Evolutionary conservation across 306 rosid species (phyloP).

Genomic region (Vachellia pachyceras): DNA sequence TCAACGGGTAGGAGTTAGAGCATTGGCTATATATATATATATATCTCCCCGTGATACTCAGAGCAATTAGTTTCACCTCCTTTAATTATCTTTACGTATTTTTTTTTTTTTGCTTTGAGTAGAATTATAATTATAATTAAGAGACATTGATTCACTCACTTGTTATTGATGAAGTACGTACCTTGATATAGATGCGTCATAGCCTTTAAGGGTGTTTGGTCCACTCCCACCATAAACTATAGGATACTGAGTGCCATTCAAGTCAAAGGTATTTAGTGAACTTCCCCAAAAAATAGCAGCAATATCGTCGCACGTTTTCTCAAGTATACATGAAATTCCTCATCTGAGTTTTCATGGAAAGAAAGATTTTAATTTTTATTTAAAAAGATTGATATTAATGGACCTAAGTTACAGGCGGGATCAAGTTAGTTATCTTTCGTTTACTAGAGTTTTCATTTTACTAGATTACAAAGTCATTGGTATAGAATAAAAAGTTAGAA

Average conservation of each 20-base stretch:
- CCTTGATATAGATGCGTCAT: conserved; percentile 28
- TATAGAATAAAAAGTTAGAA: too few species aligned
- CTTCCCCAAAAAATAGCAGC: conserved; percentile 33
- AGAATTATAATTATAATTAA: too few species aligned
- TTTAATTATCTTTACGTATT: too few species aligned
- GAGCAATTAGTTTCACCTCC: not conserved
- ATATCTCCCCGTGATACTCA: too few species aligned
- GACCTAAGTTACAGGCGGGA: too few species aligned
- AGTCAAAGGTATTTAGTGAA: conserved; percentile 44
- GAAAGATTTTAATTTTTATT: too few species aligned
- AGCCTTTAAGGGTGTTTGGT: conserved; percentile 20
- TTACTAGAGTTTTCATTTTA: not conserved
- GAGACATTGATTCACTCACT: not conserved
- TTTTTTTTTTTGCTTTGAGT: not conserved
- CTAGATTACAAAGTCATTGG: too few species aligned
- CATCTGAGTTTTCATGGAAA: not conserved
- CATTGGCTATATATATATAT: too few species aligned
- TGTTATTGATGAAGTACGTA: not conserved
- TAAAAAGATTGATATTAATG: too few species aligned
- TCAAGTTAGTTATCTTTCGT: too few species aligned
- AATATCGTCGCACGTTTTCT: not conserved
- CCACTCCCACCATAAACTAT: conserved; percentile 42
- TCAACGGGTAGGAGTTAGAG: not conserved
- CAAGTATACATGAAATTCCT: not conserved
- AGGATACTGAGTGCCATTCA: conserved; percentile 34